Percentiles rank a stretch among this genome's conserved stretches.
Conservation (phyloP, 768 basidiomycete genomes). For the Mycena belliarum region DNA sequence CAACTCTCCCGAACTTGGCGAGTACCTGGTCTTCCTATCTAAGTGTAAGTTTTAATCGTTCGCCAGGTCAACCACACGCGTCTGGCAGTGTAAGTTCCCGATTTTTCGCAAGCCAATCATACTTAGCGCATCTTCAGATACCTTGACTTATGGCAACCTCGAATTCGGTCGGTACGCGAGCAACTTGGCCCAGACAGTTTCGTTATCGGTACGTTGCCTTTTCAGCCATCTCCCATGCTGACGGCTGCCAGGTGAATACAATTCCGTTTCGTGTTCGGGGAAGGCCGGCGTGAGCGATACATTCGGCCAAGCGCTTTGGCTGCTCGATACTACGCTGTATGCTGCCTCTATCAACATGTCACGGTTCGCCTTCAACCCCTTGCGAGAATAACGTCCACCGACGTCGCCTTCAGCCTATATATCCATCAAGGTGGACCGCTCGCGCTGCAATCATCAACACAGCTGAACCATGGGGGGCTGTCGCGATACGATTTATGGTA, state of each 20-base stretch:
- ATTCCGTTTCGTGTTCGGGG: conserved; percentile 56
- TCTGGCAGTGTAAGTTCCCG: conserved; percentile 41
- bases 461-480: conserved; percentile 50
- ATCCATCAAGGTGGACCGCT: conserved; percentile 58
- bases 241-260: conserved; percentile 46
- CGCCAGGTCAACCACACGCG: conserved; percentile 54
- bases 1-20: conserved; percentile 51
- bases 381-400: not conserved
- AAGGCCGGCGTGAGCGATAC: conserved; percentile 52
- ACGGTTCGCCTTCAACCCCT: conserved; percentile 30
- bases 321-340: conserved; percentile 49
- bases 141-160: conserved; percentile 57
- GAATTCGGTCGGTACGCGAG: conserved; percentile 46
- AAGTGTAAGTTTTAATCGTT: not conserved
- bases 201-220: conserved; percentile 39
- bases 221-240: not conserved
- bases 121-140: conserved; percentile 34
- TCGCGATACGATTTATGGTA: conserved; percentile 50
- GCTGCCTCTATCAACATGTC: conserved; percentile 53
- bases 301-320: conserved; percentile 57
- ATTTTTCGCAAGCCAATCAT: not conserved
- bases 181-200: conserved; percentile 51
- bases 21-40: conserved; percentile 7
- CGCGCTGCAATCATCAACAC: conserved; percentile 49
- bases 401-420: conserved; percentile 38